These are phyloP conservation scores for Lasiodiplodia theobromae DNA, from an alignment of 2,329 filamentous ascomycete species.

Conservation along the genomic window DNA sequence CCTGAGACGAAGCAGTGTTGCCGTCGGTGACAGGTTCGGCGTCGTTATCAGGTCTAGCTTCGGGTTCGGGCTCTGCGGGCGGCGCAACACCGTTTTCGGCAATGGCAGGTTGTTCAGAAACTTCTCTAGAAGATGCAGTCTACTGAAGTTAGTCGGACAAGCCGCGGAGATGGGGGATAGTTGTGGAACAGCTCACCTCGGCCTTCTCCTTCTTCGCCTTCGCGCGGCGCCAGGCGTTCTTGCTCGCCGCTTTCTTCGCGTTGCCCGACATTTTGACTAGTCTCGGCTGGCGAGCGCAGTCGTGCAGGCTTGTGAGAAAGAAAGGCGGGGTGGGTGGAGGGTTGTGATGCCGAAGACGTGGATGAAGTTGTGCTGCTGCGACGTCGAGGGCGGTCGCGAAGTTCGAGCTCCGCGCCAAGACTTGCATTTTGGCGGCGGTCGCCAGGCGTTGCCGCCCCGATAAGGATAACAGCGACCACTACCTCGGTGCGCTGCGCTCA, in stretches of 20 bases:
- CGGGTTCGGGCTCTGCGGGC: conserved; percentile 36
- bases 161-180: not conserved
- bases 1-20: conserved; percentile 41
- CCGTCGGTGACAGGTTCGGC: conserved; percentile 39
- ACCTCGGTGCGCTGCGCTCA: too few relatives aligned
- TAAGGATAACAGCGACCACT: not conserved
- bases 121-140: conserved; percentile 34
- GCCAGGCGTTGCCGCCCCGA: not conserved
- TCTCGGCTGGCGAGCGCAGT: not conserved
- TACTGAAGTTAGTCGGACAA: not conserved
- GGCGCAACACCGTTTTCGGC: conserved; percentile 38
- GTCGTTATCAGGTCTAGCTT: conserved; percentile 16
- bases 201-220: conserved; percentile 95
- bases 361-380: conserved; percentile 5
- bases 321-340: conserved; percentile 1
- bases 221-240: conserved; percentile 90
- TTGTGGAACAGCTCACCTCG: conserved; percentile 51
- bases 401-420: conserved; percentile 27
- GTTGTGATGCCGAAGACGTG: not conserved
- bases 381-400: conserved; percentile 25
- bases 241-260: conserved; percentile 53
- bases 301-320: not conserved
- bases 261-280: conserved; percentile 23
- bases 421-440: conserved; percentile 17
- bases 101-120: conserved; percentile 45